These are phyloP conservation scores for Carnegiea gigantea DNA, from an alignment of 179 eudicot species.

Conservation along the genomic window DNA sequence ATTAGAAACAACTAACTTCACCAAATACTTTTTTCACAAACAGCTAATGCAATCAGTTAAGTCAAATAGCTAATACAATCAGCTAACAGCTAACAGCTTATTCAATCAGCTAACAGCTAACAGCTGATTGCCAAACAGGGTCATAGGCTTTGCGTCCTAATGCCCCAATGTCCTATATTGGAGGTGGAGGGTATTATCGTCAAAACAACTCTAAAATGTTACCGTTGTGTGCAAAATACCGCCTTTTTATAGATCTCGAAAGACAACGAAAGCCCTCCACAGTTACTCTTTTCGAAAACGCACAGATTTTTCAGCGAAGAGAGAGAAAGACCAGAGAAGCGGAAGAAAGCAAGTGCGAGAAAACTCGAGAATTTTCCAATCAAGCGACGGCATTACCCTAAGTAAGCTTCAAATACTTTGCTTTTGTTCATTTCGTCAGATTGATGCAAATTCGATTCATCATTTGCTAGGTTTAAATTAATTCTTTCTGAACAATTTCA, in stretches of 20 bases:
- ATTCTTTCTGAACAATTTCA: background rate
- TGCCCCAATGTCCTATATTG: no score
- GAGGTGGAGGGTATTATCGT: constrained; percentile 1
- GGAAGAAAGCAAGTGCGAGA: background rate
- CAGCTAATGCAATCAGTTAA: no score
- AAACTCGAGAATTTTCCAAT: background rate
- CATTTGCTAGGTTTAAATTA: background rate
- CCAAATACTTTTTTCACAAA: no score
- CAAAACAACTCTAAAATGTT: background rate
- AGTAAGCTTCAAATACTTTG: background rate
- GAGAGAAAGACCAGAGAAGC: background rate
- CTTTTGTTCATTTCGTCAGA: background rate
- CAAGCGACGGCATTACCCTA: background rate
- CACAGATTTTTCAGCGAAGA: background rate
- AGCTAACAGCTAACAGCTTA: no score
- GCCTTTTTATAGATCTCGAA: no score
- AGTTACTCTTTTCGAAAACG: background rate
- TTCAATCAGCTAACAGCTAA: no score
- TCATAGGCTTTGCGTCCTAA: no score
- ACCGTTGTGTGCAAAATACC: background rate
- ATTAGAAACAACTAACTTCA: no score
- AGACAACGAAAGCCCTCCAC: no score
- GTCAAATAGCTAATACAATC: no score
- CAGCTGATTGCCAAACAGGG: no score
- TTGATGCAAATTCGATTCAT: background rate